A percentile compares a stretch with the other conserved stretches of the same genome.
Evolutionary conservation across 805 yeast species (phyloP).

Genomic region (Saccharomycopsis sp.): DNA sequence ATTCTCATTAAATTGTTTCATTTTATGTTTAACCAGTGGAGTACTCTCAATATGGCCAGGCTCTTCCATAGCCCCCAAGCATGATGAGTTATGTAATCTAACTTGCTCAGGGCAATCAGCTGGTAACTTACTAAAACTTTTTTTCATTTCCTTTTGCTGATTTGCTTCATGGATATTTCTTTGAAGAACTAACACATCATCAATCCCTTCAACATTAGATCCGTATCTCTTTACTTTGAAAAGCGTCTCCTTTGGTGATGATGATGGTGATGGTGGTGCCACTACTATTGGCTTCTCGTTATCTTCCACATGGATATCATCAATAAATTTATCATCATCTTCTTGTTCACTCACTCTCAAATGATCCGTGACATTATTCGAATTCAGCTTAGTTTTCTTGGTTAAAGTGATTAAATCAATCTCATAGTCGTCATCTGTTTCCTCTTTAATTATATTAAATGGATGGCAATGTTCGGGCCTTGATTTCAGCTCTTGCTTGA

Average conservation of each 20-base stretch:
- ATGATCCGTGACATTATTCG: background rate
- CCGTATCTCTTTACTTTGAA: slow-evolving; percentile 2
- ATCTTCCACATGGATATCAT: background rate
- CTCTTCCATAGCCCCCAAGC: background rate
- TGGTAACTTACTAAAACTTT: no score
- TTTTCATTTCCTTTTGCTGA: no score
- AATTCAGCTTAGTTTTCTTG: slow-evolving; percentile 1
- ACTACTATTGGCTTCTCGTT: background rate
- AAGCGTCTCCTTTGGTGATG: background rate
- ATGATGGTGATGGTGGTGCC: background rate
- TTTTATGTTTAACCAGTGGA: no score
- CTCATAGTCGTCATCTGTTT: slow-evolving; percentile 5
- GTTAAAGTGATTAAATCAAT: slow-evolving; percentile 16
- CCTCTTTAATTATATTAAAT: background rate
- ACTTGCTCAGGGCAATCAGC: no score
- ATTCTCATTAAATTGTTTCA: background rate
- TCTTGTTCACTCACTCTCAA: background rate
- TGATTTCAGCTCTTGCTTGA: background rate
- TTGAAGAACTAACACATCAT: slow-evolving; percentile 8
- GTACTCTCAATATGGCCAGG: background rate
- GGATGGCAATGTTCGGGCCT: no score
- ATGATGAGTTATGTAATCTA: background rate
- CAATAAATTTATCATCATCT: slow-evolving; percentile 1
- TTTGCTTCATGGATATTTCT: background rate
- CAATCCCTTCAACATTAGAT: background rate